Evolutionary conservation across 768 basidiomycete genomes (phyloP), one percentile per base, ranked within the genome.

Genomic region (Exidia glandulosa): DNA sequence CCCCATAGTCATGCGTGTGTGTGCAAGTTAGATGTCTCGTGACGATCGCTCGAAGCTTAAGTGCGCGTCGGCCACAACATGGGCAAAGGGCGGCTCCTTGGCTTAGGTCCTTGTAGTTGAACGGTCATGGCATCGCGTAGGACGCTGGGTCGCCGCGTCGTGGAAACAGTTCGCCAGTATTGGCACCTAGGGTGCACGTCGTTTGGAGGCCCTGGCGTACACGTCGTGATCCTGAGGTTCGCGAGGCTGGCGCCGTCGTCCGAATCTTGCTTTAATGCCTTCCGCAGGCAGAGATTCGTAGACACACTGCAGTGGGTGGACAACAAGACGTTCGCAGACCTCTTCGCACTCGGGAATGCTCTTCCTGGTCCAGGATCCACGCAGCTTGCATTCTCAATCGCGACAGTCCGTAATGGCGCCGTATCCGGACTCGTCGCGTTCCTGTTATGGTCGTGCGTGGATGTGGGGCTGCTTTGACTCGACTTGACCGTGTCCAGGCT

Each of bases 191-290:
- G 65, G 1, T 64, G 61, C 57, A 62, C 59, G 2, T 56, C 68
- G 1, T 72, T 70, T 58, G 71, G 71, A 29, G 71, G 71, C 7
- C 69, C 70, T 3, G 64, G 63, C 1, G 68, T 66, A 0, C 68
- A 70, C 55, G 67, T 72, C 47, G 63, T 68, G 32, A 63, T 69
- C 29, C 63, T 70, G 2, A 56, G 57, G 45, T 27, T 25, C 32
- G 36, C 16, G 27, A 41, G 57, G 27, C 19, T 30, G 57, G 25
- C 14, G 25, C 23, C 27, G 6, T 23, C 16, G n/a, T 25, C 25
- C 12, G 9, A 13, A n/a, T 10, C 29, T 54, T 9, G 9, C 29
- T 30, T 54, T 30, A 13, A 54, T 13, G 9, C 9, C 25, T 13
- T 25, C 12, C 31, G 3, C 56, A 19, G 23, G 33, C n/a, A 1